Evolutionary conservation across 2,329 filamentous ascomycete genomes (phyloP).

Genomic region (Penicillium decumbens): DNA sequence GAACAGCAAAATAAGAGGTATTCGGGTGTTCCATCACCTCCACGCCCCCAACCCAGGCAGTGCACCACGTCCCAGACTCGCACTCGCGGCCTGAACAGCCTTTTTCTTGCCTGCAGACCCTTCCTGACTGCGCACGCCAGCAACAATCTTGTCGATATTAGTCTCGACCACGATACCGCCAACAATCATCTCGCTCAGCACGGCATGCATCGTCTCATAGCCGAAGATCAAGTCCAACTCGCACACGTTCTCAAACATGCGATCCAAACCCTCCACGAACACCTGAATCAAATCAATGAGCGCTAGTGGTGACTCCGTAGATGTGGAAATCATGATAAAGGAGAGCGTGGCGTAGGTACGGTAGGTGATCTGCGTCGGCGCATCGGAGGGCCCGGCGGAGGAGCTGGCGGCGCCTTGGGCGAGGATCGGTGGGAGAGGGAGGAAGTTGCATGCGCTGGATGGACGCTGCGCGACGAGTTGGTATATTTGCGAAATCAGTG

Average conservation of each 20-base stretch:
- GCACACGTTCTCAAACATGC: slow-evolving; percentile 96
- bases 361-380: slow-evolving; percentile 93
- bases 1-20: neutral
- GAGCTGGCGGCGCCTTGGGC: slow-evolving; percentile 48
- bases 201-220: slow-evolving; percentile 91
- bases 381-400: slow-evolving; percentile 67
- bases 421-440: slow-evolving; percentile 68
- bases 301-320: slow-evolving; percentile 90
- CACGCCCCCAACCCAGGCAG: slow-evolving; percentile 40
- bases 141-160: slow-evolving; percentile 78
- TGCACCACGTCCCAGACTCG: slow-evolving; percentile 34
- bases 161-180: slow-evolving; percentile 94
- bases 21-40: slow-evolving; percentile 25
- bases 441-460: slow-evolving; percentile 92
- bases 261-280: slow-evolving; percentile 91
- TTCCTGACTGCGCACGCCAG: slow-evolving; percentile 63
- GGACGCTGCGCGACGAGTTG: slow-evolving; percentile 88
- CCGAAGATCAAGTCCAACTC: slow-evolving; percentile 98
- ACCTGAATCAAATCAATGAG: slow-evolving; percentile 97
- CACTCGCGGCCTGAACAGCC: slow-evolving; percentile 42
- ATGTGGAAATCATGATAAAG: slow-evolving; percentile 96
- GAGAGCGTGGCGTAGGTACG: slow-evolving; percentile 97
- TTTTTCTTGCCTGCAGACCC: slow-evolving; percentile 42
- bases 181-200: slow-evolving; percentile 88
- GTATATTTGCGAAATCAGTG: slow-evolving; percentile 95